Evolutionary conservation across 2,329 filamentous ascomycete species (phyloP), one percentile per base, ranked within the genome.

Genomic region (Aspergillus oerlinghausenensis): DNA sequence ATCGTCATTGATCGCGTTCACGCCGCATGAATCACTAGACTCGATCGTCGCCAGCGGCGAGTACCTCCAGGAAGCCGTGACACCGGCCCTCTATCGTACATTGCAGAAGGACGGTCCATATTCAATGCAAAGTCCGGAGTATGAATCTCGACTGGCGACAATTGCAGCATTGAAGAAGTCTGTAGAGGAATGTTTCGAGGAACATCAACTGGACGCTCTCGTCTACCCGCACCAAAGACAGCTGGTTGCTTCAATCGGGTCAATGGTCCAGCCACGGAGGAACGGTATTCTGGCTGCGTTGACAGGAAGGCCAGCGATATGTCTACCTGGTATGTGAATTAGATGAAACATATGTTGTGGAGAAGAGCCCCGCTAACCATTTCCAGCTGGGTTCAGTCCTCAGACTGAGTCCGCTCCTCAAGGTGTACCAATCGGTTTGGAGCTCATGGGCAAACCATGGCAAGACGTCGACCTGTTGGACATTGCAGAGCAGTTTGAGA

Each of bases 211-310:
- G 14, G 81, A 86, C 65, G 84, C 81, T 0, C 63, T 88, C 38
- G 79, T 87, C 62, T 88, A 88, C 68, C 85, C 85, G 0, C 80
- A 88, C 65, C 85, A 88, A 64, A 80, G 80, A 65, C 86, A 86
- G 54, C 78, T 88, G 1, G 83, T 85, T 5, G 84, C 86, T 2
- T 78, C 79, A 49, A 69, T 86, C 25, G 84, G 84, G 3, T 78
- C 79, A 0, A 74, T 80, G 0, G 80, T 78, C 0, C 85, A 88
- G 70, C 73, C 73, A n/a, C 84, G 84, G 1, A 75, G 85, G 2
- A 88, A 84, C 60, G 82, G 82, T 2, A 81, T 83, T 49, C 64
- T 84, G 1, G 82, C 80, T 2, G 80, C 82, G 0, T 64, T 84
- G 53, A 83, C 81, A 1, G 81, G 81, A 0, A 73, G 67, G 4